These are phyloP conservation scores for Camelina neglecta DNA, from an alignment of 345 rosid genomes.

Conservation along the genomic window DNA sequence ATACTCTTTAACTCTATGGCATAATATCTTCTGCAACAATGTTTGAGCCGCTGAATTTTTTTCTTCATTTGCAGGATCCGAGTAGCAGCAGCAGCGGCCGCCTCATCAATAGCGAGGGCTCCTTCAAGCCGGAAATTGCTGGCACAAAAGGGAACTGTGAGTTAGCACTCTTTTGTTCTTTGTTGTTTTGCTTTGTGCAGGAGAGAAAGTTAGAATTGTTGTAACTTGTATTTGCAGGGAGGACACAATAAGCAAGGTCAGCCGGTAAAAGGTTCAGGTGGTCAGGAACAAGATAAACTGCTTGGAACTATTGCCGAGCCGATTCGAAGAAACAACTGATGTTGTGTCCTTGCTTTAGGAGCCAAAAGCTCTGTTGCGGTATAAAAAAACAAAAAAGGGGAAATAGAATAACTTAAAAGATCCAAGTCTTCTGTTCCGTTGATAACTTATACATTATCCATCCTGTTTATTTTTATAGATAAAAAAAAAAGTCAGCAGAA, in stretches of 20 bases:
- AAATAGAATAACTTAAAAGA: constrained; percentile 18
- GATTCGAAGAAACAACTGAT: constrained; percentile 19
- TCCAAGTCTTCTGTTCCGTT: background rate
- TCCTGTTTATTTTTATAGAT: background rate
- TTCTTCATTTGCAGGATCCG: constrained; percentile 68
- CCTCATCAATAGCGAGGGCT: constrained; percentile 88
- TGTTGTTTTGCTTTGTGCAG: background rate
- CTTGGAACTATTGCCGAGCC: constrained; percentile 39
- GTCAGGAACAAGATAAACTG: constrained; percentile 35
- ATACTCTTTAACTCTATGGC: background rate
- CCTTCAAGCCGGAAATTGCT: constrained; percentile 82
- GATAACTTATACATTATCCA: background rate
- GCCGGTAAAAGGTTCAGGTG: constrained; percentile 23
- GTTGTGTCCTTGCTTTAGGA: constrained; percentile 20
- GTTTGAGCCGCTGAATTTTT: constrained; percentile 4
- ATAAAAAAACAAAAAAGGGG: background rate
- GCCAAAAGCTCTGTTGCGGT: constrained; percentile 9
- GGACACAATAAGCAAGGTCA: constrained; percentile 42
- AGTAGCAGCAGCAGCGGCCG: constrained; percentile 94
- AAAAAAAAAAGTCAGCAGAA: background rate
- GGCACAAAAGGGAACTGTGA: constrained; percentile 52
- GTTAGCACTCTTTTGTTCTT: constrained; percentile 10
- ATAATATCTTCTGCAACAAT: background rate
- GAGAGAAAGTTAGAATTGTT: background rate
- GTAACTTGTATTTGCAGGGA: constrained; percentile 27